phyloP scores from a whole-genome alignment of 192 early-diverging fungal species.

The Jimgerdemannia lactiflua region DNA sequence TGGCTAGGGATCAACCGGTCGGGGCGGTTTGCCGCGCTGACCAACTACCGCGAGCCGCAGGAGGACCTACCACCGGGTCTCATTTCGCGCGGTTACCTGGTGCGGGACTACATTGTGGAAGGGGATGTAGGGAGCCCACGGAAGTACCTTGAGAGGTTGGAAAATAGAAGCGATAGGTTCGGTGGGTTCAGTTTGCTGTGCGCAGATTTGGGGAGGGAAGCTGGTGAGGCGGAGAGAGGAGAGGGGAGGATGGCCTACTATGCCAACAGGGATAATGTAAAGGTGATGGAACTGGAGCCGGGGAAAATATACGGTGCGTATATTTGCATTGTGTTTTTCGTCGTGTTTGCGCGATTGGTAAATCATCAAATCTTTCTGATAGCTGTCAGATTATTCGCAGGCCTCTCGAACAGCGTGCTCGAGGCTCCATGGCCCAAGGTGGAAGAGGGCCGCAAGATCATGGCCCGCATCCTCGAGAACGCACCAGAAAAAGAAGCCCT shows the following conservation, averaged over 20 bases:
- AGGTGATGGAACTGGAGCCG: constrained; percentile 8
- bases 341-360: not conserved
- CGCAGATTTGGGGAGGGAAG: constrained; percentile 23
- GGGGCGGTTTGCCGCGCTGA: constrained; percentile 44
- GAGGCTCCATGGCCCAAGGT: constrained; percentile 42
- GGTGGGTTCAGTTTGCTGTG: constrained; percentile 43
- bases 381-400: constrained; percentile 10
- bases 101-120: constrained; percentile 26
- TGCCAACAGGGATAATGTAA: constrained; percentile 34
- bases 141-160: constrained; percentile 20
- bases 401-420: constrained; percentile 44
- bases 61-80: constrained; percentile 29
- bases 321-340: not conserved
- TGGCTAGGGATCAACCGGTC: constrained; percentile 46
- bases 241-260: constrained; percentile 17
- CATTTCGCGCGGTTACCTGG: constrained; percentile 38
- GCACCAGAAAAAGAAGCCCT: constrained; percentile 15
- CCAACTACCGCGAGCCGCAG: constrained; percentile 39
- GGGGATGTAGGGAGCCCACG: not conserved
- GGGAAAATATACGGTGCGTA: constrained; percentile 28
- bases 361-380: not conserved
- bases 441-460: constrained; percentile 20
- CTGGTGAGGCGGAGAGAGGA: not conserved
- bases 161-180: constrained; percentile 25
- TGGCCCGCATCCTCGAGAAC: constrained; percentile 22